These are phyloP conservation scores for Pulveroboletus frians DNA, from an alignment of 768 basidiomycete species.

Conservation along the genomic window DNA sequence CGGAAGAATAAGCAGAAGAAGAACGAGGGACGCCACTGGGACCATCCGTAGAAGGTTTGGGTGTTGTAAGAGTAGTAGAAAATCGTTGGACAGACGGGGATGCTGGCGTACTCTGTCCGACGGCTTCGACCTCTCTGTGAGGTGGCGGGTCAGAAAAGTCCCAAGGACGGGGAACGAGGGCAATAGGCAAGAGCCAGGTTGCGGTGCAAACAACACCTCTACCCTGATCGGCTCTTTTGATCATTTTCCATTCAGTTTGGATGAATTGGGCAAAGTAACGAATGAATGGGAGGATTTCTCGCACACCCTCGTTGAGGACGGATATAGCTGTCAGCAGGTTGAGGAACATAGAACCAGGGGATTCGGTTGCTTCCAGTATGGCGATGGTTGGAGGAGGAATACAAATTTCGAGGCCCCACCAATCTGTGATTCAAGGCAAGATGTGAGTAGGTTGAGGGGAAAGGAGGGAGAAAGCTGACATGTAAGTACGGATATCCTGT, in stretches of 20 bases:
- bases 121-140: conserved; percentile 19
- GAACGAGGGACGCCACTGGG: conserved; percentile 15
- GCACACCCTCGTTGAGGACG: conserved; percentile 64
- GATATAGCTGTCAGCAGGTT: conserved; percentile 73
- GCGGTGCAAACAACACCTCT: conserved; percentile 83
- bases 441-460: conserved; percentile 3
- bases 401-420: conserved; percentile 85
- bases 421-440: conserved; percentile 45
- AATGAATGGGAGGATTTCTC: conserved; percentile 79
- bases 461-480: conserved; percentile 44
- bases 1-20: conserved; percentile 29
- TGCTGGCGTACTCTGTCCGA: conserved; percentile 16
- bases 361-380: conserved; percentile 62
- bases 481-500: conserved; percentile 73
- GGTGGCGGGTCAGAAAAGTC: conserved; percentile 52
- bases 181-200: conserved; percentile 85
- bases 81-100: conserved; percentile 20
- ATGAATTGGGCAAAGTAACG: conserved; percentile 78
- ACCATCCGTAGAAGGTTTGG: conserved; percentile 28
- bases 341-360: conserved; percentile 48
- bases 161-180: conserved; percentile 76
- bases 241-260: conserved; percentile 66
- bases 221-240: conserved; percentile 60
- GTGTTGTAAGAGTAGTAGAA: conserved; percentile 23
- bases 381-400: conserved; percentile 66